These are phyloP conservation scores for Umbelopsis isabellina DNA, from an alignment of 192 early-diverging fungal species.

Conservation along the genomic window DNA sequence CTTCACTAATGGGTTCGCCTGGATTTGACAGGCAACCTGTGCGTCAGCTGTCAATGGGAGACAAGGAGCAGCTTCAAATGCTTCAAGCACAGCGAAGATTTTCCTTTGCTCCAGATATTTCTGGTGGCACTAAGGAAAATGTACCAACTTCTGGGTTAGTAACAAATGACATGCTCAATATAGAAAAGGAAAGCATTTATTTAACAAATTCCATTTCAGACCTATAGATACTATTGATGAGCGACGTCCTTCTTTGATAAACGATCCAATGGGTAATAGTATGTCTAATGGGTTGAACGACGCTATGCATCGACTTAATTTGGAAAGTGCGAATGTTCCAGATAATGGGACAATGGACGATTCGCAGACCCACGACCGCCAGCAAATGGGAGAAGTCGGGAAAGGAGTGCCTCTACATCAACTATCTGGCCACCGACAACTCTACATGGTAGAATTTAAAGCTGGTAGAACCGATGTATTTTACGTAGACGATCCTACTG, in stretches of 20 bases:
- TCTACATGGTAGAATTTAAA: slow-evolving; percentile 87
- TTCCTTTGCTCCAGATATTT: slow-evolving; percentile 37
- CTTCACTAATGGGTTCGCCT: not conserved
- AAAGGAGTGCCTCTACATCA: slow-evolving; percentile 55
- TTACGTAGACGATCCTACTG: slow-evolving; percentile 61
- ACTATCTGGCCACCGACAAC: slow-evolving; percentile 53
- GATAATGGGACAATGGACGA: not conserved
- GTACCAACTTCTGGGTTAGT: not conserved
- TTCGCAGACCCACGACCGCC: not conserved
- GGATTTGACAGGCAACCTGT: not conserved
- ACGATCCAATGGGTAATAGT: not conserved
- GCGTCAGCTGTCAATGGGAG: slow-evolving; percentile 32
- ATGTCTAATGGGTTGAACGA: not conserved
- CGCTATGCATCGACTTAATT: not conserved
- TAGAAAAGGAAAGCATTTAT: not conserved
- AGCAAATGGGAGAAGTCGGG: slow-evolving; percentile 1
- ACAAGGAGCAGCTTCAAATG: slow-evolving; percentile 53
- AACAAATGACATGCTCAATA: not conserved
- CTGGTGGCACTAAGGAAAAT: not conserved
- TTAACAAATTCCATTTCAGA: not conserved
- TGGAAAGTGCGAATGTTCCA: not conserved
- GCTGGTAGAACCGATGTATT: slow-evolving; percentile 83
- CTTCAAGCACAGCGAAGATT: slow-evolving; percentile 57
- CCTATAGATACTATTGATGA: slow-evolving; percentile 3
- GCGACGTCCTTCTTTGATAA: not conserved